Base-by-base conservation (phyloP, 768 basidiomycete genomes). In the Pulveroboletus sp. region DNA sequence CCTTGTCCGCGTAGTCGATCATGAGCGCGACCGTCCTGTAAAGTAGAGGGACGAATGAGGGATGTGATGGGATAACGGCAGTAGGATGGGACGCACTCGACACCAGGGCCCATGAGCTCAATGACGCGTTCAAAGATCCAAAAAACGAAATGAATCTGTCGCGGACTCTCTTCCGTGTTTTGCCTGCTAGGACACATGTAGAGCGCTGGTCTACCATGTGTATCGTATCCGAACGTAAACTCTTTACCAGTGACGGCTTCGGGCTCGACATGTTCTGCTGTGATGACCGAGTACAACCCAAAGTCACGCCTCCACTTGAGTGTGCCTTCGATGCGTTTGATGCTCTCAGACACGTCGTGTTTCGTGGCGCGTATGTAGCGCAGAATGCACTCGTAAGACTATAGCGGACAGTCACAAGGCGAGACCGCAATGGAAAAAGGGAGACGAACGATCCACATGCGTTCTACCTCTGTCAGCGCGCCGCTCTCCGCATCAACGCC, bases 171-270 rank as follows among this genome's bases (percentile, higher is more conserved):
- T 4, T 79, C 76, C 1, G 92, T 93, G 66, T 93, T 93, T 66
- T 93, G 91, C 24, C 80, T 82, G 62, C 73, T 76, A 2, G 81
- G 81, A 37, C 71, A 70, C 74, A 91, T 76, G 67, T 92, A 91
- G 37, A 83, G 68, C 0, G 73, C 83, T 4, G 89, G 89, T 49
- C 86, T 73, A 10, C 84, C 76, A 15, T 67, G 67, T 6, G 68
- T 66, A 64, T 93, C 90, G 61, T 79, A 91, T 5, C 92, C 93
- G 56, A 86, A 88, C 15, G 83, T 54, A 44, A 93, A 71, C 63
- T 82, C 77, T 69, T 95, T 94, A 30, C 93, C 93, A 5, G 91
- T 94, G 43, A 86, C 69, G 2, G 81, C 83, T 71, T 94, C 92
- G 15, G 83, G 81, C 56, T 87, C 84, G 55, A 95, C 81, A 53